phyloP scores from a whole-genome alignment of 2,329 filamentous ascomycete genomes.

The Chaetomium olivaceum region DNA sequence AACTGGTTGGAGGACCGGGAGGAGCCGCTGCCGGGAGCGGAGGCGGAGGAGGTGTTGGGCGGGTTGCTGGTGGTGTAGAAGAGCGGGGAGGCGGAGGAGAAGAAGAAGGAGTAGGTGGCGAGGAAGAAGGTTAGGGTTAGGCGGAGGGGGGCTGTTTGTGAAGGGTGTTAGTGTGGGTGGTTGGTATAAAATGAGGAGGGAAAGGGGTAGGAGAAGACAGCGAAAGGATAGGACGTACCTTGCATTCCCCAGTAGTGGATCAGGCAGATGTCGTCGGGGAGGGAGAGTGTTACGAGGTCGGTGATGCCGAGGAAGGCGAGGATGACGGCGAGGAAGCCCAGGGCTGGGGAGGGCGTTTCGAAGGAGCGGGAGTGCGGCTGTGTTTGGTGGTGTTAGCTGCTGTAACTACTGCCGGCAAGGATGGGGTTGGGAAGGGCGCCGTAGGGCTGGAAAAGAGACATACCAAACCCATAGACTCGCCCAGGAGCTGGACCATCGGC shows the following conservation, averaged over 20 bases:
- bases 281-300: conserved; percentile 66
- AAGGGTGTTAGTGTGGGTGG: conserved; percentile 31
- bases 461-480: conserved; percentile 82
- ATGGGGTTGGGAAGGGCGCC: too few species aligned
- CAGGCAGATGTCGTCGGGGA: conserved; percentile 65
- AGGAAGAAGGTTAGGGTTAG: conserved; percentile 62
- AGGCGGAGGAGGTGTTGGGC: background rate
- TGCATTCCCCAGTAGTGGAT: conserved; percentile 67
- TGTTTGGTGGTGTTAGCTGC: background rate
- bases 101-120: conserved; percentile 65
- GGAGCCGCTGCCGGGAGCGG: background rate
- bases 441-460: conserved; percentile 29
- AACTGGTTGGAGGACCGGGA: conserved; percentile 37
- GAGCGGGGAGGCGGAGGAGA: conserved; percentile 53
- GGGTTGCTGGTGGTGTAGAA: conserved; percentile 41
- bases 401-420: too few species aligned
- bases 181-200: conserved; percentile 17
- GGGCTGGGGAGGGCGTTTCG: conserved; percentile 66
- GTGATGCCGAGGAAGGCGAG: conserved; percentile 61
- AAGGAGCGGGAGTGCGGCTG: conserved; percentile 66
- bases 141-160: conserved; percentile 58
- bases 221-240: conserved; percentile 57
- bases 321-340: conserved; percentile 71
- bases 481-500: conserved; percentile 75
- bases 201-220: conserved; percentile 30